phyloP scores from a whole-genome alignment of 2,329 filamentous ascomycete genomes.

The Phaeomoniella chlamydospora region DNA sequence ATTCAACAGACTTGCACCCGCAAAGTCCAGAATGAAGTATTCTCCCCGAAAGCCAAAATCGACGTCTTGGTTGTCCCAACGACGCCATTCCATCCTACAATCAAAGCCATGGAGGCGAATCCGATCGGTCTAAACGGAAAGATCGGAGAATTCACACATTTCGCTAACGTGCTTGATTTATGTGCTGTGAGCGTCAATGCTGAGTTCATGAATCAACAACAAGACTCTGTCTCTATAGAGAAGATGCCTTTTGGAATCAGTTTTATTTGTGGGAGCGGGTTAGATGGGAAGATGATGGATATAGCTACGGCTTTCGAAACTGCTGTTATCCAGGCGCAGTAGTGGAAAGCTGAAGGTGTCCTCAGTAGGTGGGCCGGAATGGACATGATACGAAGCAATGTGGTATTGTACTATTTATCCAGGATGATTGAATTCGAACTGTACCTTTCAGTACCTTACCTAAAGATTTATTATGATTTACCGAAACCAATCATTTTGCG shows the following conservation, averaged over 20 bases:
- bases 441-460: too few relatives aligned
- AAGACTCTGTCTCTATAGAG: conserved; percentile 3
- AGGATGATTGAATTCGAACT: too few relatives aligned
- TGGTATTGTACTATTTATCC: too few relatives aligned
- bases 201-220: conserved; percentile 9
- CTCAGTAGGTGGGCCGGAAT: too few relatives aligned
- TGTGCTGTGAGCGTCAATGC: conserved; percentile 40
- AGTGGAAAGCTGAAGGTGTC: too few relatives aligned
- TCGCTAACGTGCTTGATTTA: conserved; percentile 46
- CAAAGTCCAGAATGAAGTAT: conserved; percentile 24
- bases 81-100: conserved; percentile 35
- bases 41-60: conserved; percentile 14
- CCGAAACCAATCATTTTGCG: too few relatives aligned
- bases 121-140: conserved; percentile 40
- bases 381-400: too few relatives aligned
- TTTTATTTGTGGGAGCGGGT: conserved; percentile 21
- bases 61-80: conserved; percentile 42
- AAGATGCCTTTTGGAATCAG: conserved; percentile 13
- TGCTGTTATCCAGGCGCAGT: too few relatives aligned
- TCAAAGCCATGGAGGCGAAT: conserved; percentile 34
- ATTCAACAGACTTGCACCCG: conserved; percentile 19
- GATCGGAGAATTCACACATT: conserved; percentile 44
- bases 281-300: conserved; percentile 31
- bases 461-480: too few relatives aligned
- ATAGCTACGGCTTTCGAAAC: conserved; percentile 27